These are phyloP conservation scores for Arachis stenosperma DNA, from an alignment of 306 rosid species.

Conservation along the genomic window DNA sequence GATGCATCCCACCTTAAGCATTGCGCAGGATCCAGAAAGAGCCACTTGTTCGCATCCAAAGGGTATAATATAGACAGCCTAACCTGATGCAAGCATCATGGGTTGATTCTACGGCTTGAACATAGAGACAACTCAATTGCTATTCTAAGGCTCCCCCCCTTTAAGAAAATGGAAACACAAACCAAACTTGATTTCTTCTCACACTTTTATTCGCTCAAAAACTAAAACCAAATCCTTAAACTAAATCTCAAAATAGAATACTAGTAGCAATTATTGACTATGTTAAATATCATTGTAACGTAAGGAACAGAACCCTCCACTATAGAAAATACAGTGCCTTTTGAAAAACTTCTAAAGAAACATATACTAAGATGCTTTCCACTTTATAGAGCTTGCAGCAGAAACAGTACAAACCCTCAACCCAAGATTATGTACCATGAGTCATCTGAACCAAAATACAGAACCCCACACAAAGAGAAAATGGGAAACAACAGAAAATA, in stretches of 20 bases:
- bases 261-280: neutral
- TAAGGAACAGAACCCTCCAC: slow-evolving; percentile 18
- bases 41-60: too few relatives aligned
- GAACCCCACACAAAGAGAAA: neutral
- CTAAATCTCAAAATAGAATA: neutral
- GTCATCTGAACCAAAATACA: neutral
- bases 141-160: too few relatives aligned
- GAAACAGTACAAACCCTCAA: neutral
- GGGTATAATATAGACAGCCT: too few relatives aligned
- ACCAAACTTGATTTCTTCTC: too few relatives aligned
- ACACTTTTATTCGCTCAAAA: too few relatives aligned
- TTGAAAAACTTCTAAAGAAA: neutral
- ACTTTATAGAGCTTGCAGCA: slow-evolving; percentile 5
- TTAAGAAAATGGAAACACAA: too few relatives aligned
- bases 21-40: too few relatives aligned
- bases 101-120: too few relatives aligned
- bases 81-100: too few relatives aligned
- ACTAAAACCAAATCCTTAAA: too few relatives aligned
- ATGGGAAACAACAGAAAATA: neutral
- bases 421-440: slow-evolving; percentile 1
- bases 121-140: too few relatives aligned
- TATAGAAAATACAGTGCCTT: neutral
- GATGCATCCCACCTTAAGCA: too few relatives aligned
- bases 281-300: neutral
- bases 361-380: neutral